phyloP scores from a whole-genome alignment of 2,329 filamentous ascomycete species.

The Claviceps cyperi region DNA sequence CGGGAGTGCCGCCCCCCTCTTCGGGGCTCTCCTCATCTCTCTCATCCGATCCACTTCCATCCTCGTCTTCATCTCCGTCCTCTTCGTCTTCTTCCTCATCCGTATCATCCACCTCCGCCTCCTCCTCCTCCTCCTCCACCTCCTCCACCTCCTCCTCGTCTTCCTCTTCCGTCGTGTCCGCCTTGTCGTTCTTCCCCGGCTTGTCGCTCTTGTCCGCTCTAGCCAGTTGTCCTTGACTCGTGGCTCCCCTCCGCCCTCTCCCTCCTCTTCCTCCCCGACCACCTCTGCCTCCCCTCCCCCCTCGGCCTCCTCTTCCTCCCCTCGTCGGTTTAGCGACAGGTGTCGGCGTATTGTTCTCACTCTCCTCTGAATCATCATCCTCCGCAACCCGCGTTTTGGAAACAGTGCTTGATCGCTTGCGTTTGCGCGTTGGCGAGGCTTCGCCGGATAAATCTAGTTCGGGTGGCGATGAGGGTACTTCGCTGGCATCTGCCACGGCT shows the following conservation, averaged over 20 bases:
- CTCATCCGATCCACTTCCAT: slow-evolving; percentile 13
- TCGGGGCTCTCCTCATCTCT: slow-evolving; percentile 15
- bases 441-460: slow-evolving; percentile 26
- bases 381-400: slow-evolving; percentile 27
- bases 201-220: slow-evolving; percentile 18
- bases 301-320: slow-evolving; percentile 9
- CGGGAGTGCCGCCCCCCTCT: slow-evolving; percentile 18
- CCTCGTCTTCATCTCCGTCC: slow-evolving; percentile 19
- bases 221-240: slow-evolving; percentile 20
- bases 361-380: slow-evolving; percentile 33
- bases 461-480: slow-evolving; percentile 32
- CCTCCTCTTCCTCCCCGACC: slow-evolving; percentile 12
- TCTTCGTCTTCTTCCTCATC: slow-evolving; percentile 12
- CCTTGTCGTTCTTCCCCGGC: slow-evolving; percentile 14
- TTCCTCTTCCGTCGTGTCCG: slow-evolving; percentile 20
- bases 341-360: slow-evolving; percentile 25
- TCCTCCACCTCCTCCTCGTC: slow-evolving; percentile 16
- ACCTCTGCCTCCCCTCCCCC: not conserved
- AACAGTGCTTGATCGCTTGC: slow-evolving; percentile 27
- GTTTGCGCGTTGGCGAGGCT: slow-evolving; percentile 24
- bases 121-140: too few relatives aligned
- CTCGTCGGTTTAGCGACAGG: slow-evolving; percentile 24
- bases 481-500: slow-evolving; percentile 29
- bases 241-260: slow-evolving; percentile 28
- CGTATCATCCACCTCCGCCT: slow-evolving; percentile 10